Evolutionary conservation across 192 early-diverging fungal genomes (phyloP), one percentile per base, ranked within the genome.

Genomic region (Fimicolochytrium jonesii): DNA sequence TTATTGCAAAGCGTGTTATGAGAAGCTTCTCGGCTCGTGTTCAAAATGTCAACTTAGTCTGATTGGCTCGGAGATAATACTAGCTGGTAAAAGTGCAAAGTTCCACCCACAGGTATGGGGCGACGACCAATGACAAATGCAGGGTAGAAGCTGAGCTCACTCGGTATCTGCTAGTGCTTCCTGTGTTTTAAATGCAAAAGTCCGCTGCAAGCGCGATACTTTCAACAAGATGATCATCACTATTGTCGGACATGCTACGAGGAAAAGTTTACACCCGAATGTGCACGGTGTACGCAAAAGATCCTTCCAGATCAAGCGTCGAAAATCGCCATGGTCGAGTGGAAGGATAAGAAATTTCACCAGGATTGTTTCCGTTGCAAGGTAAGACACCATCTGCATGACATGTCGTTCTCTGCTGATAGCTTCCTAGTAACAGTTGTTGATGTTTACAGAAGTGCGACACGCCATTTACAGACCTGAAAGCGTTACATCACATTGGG

Each of bases 31-130:
- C 34, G 66, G 66, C 2, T 7, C 41, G 5, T 67, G 66, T 43
- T 56, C 6, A 1, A 57, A 47, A 15, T 67, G 66, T 32, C 57
- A 34, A 23, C 25, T 60, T 46, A 15, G 6, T 5, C 28, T 67
- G 46, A 30, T 33, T 36, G 66, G 56, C 4, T 43, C 18, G 7
- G 34, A 20, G 29, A 53, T 50, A 6, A 60, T 60, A 50, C 49
- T 60, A 46, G 66, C 57, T 26, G 66, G 56, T 25, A 47, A 47
- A n/a, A 59, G 42, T 10, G n/a, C n/a, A n/a, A 59, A 50, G 41
- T 67, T 43, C 22, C 66, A 67, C 60, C 56, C 66, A 26, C 13
- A 28, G 17, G 66, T 67, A 60, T 50, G n/a, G n/a, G 13, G 48
- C 48, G 1, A n/a, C n/a, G n/a, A n/a, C n/a, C n/a, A n/a, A n/a